Evolutionary conservation across 345 rosid genomes (phyloP).

Genomic region (Camelina neglecta): DNA sequence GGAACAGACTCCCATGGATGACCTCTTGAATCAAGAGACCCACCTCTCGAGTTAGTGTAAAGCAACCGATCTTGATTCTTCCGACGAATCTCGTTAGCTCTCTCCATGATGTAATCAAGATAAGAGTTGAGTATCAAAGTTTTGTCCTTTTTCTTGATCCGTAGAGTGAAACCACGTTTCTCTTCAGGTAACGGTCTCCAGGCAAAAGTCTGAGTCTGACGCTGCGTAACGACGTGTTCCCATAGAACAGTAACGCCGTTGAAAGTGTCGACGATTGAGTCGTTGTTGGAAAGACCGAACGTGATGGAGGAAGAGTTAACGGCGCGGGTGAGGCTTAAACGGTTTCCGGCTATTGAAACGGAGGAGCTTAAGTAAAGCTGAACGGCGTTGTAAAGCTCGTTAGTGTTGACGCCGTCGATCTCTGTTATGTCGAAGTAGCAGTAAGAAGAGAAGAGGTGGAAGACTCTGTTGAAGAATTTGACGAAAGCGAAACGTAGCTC

Average conservation of each 20-base stretch:
- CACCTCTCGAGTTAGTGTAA: constrained; percentile 88
- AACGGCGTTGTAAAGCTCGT: constrained; percentile 99
- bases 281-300: constrained; percentile 84
- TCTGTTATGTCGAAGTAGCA: constrained; percentile 95
- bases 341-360: constrained; percentile 74
- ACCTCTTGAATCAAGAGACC: constrained; percentile 84
- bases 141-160: constrained; percentile 73
- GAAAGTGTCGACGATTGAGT: constrained; percentile 70
- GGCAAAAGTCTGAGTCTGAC: constrained; percentile 77
- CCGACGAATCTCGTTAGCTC: constrained; percentile 75
- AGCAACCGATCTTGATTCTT: constrained; percentile 71
- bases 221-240: constrained; percentile 90
- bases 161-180: constrained; percentile 85
- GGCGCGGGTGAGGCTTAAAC: constrained; percentile 83
- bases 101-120: constrained; percentile 80
- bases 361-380: constrained; percentile 90
- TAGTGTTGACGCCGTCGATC: constrained; percentile 96
- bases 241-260: constrained; percentile 65
- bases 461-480: constrained; percentile 59
- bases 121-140: constrained; percentile 61
- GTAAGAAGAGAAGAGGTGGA: constrained; percentile 62
- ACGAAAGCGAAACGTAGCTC: constrained; percentile 77
- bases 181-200: constrained; percentile 98
- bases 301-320: constrained; percentile 88
- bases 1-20: constrained; percentile 98